These are phyloP conservation scores for Phyllosticta ampelicida DNA, from an alignment of 2,329 filamentous ascomycete species.

Conservation along the genomic window DNA sequence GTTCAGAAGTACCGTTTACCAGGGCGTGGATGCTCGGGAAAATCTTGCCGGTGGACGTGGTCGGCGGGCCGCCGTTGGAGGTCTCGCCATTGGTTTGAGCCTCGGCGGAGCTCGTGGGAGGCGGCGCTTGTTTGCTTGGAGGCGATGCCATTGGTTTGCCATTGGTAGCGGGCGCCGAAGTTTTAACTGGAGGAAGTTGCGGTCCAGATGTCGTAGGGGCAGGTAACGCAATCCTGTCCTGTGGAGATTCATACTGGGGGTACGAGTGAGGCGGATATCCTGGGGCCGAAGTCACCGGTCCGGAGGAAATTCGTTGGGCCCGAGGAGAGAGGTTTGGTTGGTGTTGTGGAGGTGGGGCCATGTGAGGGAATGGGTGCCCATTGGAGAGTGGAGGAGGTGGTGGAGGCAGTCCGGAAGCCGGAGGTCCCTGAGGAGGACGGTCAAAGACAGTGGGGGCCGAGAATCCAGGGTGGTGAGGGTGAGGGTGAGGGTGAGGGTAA, in stretches of 20 bases:
- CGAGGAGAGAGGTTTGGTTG: conserved; percentile 28
- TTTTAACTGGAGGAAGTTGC: conserved; percentile 24
- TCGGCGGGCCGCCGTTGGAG: conserved; percentile 14
- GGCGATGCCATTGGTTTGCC: conserved; percentile 12
- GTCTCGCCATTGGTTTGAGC: conserved; percentile 17
- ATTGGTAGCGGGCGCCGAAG: conserved; percentile 13
- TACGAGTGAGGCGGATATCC: conserved; percentile 28
- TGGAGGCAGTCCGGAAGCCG: conserved; percentile 23
- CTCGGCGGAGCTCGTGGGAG: conserved; percentile 29
- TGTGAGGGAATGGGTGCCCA: conserved; percentile 16
- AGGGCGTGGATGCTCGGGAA: conserved; percentile 46
- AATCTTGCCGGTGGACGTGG: conserved; percentile 22
- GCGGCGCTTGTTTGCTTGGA: conserved; percentile 5
- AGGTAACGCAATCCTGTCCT: background rate
- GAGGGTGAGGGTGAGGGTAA: conserved; percentile 1
- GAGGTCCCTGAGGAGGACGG: conserved; percentile 26
- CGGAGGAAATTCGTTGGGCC: conserved; percentile 31
- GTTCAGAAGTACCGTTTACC: conserved; percentile 26
- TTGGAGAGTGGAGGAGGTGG: conserved; percentile 27
- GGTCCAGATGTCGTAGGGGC: conserved; percentile 15
- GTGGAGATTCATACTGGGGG: conserved; percentile 13
- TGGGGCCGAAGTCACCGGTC: conserved; percentile 35
- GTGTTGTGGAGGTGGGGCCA: conserved; percentile 16
- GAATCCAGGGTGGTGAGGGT: background rate
- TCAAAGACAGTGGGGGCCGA: conserved; percentile 25